Evolutionary conservation across 148 eudicot species (phyloP).

Genomic region (Limonium bicolor): DNA sequence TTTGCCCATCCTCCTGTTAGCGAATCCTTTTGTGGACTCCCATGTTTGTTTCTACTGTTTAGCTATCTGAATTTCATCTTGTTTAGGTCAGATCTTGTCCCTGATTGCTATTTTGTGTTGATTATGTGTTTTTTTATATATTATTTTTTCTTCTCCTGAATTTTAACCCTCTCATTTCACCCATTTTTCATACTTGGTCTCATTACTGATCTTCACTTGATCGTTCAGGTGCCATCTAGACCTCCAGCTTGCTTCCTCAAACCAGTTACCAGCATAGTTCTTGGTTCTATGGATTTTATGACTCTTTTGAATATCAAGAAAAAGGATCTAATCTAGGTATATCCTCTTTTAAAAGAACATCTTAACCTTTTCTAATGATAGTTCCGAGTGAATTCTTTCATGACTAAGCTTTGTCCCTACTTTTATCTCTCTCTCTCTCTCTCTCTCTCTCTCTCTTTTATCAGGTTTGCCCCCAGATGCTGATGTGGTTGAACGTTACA

Average conservation of each 20-base stretch:
- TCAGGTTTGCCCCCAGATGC: conserved; percentile 83
- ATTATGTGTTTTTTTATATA: not conserved
- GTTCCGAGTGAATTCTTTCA: too few relatives aligned
- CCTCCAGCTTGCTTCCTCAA: conserved; percentile 82
- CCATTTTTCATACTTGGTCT: not conserved
- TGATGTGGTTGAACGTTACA: conserved; percentile 89
- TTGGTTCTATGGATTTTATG: conserved; percentile 42
- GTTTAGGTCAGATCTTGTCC: not conserved
- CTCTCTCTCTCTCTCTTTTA: too few relatives aligned
- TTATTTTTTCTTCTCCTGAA: not conserved
- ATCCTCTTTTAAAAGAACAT: conserved; percentile 5
- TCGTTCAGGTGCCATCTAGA: conserved; percentile 65
- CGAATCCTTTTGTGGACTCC: too few relatives aligned
- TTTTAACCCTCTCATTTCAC: too few relatives aligned
- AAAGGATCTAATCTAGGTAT: conserved; percentile 89
- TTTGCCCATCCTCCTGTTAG: too few relatives aligned
- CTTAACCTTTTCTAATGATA: too few relatives aligned
- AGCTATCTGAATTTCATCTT: too few relatives aligned
- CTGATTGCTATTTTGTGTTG: not conserved
- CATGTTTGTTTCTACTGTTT: too few relatives aligned
- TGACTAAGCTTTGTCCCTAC: too few relatives aligned
- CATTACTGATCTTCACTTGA: not conserved
- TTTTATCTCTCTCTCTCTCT: too few relatives aligned
- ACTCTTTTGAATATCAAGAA: conserved; percentile 80
- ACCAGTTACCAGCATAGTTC: conserved; percentile 76